Percentiles rank a stretch among this genome's conserved stretches.
Conservation (phyloP, 2,329 filamentous ascomycete genomes). For the Fusarium oxysporum region DNA sequence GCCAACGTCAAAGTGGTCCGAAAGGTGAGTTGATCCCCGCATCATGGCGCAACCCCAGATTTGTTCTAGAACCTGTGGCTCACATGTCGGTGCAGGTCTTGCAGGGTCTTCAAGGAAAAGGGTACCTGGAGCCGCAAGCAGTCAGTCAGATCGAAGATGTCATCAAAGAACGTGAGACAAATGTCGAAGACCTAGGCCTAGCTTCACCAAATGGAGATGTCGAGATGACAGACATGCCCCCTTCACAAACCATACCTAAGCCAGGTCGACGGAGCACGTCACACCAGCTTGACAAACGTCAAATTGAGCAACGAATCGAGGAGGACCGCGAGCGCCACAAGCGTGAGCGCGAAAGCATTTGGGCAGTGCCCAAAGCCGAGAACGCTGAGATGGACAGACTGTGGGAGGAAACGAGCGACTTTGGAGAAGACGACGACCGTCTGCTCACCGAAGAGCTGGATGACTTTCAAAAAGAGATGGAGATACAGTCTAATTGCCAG, state of each 20-base stretch:
- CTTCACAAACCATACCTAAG: slow-evolving; percentile 55
- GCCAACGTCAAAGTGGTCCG: slow-evolving; percentile 95
- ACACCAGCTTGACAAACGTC: slow-evolving; percentile 77
- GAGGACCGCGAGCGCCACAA: slow-evolving; percentile 97
- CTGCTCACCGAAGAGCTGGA: slow-evolving; percentile 78
- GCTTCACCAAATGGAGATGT: slow-evolving; percentile 62
- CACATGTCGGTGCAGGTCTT: slow-evolving; percentile 64
- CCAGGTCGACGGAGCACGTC: slow-evolving; percentile 48
- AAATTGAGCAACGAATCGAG: slow-evolving; percentile 96
- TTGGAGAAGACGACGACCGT: slow-evolving; percentile 87
- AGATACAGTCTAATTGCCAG: slow-evolving; percentile 52
- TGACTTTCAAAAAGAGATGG: slow-evolving; percentile 59
- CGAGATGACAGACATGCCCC: slow-evolving; percentile 56
- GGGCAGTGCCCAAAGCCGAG: slow-evolving; percentile 77
- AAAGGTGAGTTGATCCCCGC: slow-evolving; percentile 65
- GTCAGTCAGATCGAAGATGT: slow-evolving; percentile 85
- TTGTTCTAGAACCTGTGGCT: slow-evolving; percentile 18
- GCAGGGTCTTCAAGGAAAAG: slow-evolving; percentile 75
- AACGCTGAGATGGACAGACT: slow-evolving; percentile 80
- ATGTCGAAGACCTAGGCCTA: slow-evolving; percentile 66
- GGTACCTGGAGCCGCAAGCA: slow-evolving; percentile 78
- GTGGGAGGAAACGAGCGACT: slow-evolving; percentile 88
- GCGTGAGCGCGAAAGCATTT: slow-evolving; percentile 88
- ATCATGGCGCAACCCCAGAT: not conserved
- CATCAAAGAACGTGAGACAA: slow-evolving; percentile 80